Evolutionary conservation across 2,329 filamentous ascomycete species (phyloP).

Genomic region (Ceratocystis variospora): DNA sequence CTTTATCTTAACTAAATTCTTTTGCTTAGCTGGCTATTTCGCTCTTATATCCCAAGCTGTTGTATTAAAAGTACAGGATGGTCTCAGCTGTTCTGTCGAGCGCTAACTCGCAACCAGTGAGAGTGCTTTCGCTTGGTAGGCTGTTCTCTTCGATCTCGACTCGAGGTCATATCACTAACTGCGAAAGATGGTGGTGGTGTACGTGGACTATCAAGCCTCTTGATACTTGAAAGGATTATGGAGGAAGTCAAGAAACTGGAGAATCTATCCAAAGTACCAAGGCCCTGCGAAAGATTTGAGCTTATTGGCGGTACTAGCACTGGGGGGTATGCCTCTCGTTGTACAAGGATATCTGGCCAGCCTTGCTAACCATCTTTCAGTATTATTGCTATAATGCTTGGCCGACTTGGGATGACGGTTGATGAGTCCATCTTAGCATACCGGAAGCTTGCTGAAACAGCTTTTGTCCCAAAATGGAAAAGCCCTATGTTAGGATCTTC

Average conservation of each 20-base stretch:
- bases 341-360: background rate
- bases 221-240: slow-evolving; percentile 24
- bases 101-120: no score
- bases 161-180: no score
- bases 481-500: background rate
- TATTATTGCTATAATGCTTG: background rate
- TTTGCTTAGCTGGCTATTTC: no score
- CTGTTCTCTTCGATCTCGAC: no score
- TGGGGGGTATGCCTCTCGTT: slow-evolving; percentile 12
- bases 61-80: no score
- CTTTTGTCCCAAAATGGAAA: background rate
- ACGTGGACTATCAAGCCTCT: slow-evolving; percentile 23
- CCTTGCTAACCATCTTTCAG: background rate
- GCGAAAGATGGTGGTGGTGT: slow-evolving; percentile 22
- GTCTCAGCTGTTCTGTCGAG: no score
- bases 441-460: background rate
- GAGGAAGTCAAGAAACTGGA: slow-evolving; percentile 18
- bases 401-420: background rate
- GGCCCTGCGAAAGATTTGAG: slow-evolving; percentile 24
- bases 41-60: no score
- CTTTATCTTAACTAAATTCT: no score
- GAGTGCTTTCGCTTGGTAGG: no score
- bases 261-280: slow-evolving; percentile 20
- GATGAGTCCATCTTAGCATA: background rate
- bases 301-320: slow-evolving; percentile 26